A percentile compares a stretch with the other conserved stretches of the same genome.
phyloP scores from a whole-genome alignment of 1,284 basidiomycete species.

The Tetrapyrgos nigripes region DNA sequence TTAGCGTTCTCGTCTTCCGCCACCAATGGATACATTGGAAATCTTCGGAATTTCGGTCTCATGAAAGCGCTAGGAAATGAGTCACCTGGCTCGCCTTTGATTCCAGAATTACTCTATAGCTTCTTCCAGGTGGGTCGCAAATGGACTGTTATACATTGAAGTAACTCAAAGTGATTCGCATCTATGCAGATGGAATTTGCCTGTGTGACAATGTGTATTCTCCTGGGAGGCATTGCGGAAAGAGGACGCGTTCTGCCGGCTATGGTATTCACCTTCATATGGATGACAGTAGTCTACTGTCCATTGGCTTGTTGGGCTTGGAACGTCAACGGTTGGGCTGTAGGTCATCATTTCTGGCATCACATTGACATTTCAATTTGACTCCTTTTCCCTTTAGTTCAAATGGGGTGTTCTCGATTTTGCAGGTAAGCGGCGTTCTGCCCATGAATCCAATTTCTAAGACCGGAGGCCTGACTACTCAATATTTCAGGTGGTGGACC shows the following conservation, averaged over 20 bases:
- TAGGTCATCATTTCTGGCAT: not conserved
- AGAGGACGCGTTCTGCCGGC: slow-evolving; percentile 83
- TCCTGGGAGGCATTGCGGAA: slow-evolving; percentile 82
- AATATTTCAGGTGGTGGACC: slow-evolving; percentile 80
- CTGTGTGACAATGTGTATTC: slow-evolving; percentile 77
- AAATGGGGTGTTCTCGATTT: slow-evolving; percentile 93
- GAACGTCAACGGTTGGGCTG: slow-evolving; percentile 50
- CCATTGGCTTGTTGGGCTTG: slow-evolving; percentile 80
- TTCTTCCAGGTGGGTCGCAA: slow-evolving; percentile 67
- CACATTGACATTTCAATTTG: not conserved
- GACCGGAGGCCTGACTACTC: not conserved
- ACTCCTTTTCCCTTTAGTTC: slow-evolving; percentile 48
- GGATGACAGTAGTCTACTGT: slow-evolving; percentile 87
- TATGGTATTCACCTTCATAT: slow-evolving; percentile 87
- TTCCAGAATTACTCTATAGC: slow-evolving; percentile 79
- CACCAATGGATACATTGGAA: slow-evolving; percentile 81
- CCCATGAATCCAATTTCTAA: not conserved
- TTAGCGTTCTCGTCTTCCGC: slow-evolving; percentile 82
- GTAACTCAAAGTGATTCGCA: too few relatives aligned
- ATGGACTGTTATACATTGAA: too few relatives aligned
- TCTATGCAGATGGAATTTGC: slow-evolving; percentile 75
- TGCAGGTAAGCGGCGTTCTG: slow-evolving; percentile 52
- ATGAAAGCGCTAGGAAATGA: slow-evolving; percentile 77
- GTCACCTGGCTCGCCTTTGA: slow-evolving; percentile 76
- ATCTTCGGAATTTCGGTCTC: slow-evolving; percentile 76